phyloP scores from a whole-genome alignment of 805 yeast species.

The Peterozyma xylosa region DNA sequence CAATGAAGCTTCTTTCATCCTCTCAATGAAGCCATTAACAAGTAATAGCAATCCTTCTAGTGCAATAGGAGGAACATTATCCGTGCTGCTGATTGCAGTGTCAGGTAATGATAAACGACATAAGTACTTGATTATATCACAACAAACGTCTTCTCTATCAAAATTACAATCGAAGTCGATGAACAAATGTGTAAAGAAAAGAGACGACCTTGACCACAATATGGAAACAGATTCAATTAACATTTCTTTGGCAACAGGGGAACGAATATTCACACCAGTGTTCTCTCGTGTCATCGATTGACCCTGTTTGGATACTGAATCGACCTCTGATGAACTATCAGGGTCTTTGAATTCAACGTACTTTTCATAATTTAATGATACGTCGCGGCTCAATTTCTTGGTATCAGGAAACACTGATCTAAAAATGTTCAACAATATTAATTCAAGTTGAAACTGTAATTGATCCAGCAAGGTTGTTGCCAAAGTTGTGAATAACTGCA shows the following conservation, averaged over 20 bases:
- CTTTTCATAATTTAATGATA: constrained; percentile 17
- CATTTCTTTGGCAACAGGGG: constrained; percentile 59
- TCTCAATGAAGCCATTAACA: constrained; percentile 51
- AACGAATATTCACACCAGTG: constrained; percentile 13
- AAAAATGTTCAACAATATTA: constrained; percentile 57
- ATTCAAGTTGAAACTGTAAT: constrained; percentile 76
- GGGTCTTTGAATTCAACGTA: constrained; percentile 16
- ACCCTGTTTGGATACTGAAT: constrained; percentile 38
- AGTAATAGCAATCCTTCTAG: constrained; percentile 78
- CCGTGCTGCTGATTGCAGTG: constrained; percentile 70
- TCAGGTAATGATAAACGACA: constrained; percentile 81
- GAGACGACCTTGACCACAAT: constrained; percentile 74
- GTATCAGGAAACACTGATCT: constrained; percentile 25
- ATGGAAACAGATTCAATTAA: constrained; percentile 79
- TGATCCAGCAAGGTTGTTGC: constrained; percentile 57
- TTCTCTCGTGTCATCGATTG: constrained; percentile 22
- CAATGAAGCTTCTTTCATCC: constrained; percentile 28
- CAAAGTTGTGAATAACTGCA: constrained; percentile 69
- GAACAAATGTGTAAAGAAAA: constrained; percentile 68
- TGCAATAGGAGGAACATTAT: constrained; percentile 88
- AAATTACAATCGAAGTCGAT: constrained; percentile 87
- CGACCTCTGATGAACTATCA: constrained; percentile 10
- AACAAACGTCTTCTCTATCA: constrained; percentile 73
- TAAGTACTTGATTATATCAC: constrained; percentile 58
- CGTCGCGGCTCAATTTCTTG: constrained; percentile 17